Conservation (phyloP, 768 basidiomycete species). For the Trametes cubensis region DNA sequence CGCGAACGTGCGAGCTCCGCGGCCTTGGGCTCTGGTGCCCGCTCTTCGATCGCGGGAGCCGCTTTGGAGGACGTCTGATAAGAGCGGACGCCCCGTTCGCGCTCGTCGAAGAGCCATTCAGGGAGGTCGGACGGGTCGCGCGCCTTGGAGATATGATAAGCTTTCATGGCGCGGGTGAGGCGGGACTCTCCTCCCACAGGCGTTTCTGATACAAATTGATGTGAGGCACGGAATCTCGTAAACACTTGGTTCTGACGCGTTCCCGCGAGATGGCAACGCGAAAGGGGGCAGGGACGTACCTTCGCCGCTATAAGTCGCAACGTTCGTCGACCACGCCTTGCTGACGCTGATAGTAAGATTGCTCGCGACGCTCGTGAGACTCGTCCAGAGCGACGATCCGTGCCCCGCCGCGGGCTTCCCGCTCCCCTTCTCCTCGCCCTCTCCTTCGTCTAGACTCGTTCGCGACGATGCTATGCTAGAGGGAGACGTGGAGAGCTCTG, state of each 20-base stretch:
- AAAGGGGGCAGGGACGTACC: conserved; percentile 34
- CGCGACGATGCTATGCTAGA: conserved; percentile 22
- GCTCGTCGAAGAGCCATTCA: conserved; percentile 64
- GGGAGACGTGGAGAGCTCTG: conserved; percentile 11
- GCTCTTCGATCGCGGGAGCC: conserved; percentile 21
- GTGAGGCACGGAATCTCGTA: not conserved
- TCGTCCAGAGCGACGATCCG: conserved; percentile 53
- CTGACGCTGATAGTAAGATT: conserved; percentile 58
- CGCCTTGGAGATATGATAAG: conserved; percentile 66
- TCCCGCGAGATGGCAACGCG: not conserved
- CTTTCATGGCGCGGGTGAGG: conserved; percentile 65
- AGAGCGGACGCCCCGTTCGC: conserved; percentile 45
- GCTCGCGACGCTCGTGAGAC: conserved; percentile 49
- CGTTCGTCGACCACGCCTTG: conserved; percentile 56
- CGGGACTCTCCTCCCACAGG: conserved; percentile 61
- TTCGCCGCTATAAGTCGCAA: conserved; percentile 47
- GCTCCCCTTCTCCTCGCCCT: conserved; percentile 11
- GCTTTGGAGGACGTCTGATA: conserved; percentile 4
- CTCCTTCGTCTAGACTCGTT: conserved; percentile 22
- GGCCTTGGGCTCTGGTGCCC: conserved; percentile 26
- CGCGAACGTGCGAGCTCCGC: conserved; percentile 22
- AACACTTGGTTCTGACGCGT: not conserved
- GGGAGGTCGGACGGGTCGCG: conserved; percentile 60
- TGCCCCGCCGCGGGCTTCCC: conserved; percentile 25
- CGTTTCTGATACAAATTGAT: conserved; percentile 40